These are phyloP conservation scores for Aspergillus bertholletiae DNA, from an alignment of 495 filamentous ascomycete genomes.

Conservation along the genomic window DNA sequence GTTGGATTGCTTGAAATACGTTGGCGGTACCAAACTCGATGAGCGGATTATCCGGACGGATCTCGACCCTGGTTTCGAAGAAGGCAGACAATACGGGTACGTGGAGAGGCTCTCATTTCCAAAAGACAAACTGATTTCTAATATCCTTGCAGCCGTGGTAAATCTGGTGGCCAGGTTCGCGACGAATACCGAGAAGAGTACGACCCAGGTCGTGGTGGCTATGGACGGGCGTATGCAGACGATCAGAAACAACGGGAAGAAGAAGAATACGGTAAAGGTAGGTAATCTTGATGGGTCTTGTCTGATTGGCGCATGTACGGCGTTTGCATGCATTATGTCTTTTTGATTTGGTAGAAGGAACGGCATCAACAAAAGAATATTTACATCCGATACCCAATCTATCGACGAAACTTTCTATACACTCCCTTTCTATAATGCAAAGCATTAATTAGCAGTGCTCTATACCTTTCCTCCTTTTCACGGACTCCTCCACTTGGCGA, in stretches of 20 bases:
- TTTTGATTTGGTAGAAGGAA: conserved; percentile 17
- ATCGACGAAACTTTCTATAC: conserved; percentile 1
- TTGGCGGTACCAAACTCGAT: conserved; percentile 97
- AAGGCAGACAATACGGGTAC: conserved; percentile 91
- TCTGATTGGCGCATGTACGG: conserved; percentile 28
- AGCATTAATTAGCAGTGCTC: conserved; percentile 14
- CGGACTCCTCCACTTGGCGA: conserved; percentile 55
- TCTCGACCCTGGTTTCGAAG: conserved; percentile 90
- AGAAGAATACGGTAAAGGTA: conserved; percentile 49
- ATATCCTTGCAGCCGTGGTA: conserved; percentile 57
- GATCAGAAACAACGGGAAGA: conserved; percentile 60
- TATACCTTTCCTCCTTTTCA: conserved; percentile 26
- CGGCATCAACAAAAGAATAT: conserved; percentile 13
- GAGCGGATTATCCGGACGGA: conserved; percentile 97
- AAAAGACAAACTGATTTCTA: conserved; percentile 24
- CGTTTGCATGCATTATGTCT: conserved; percentile 30
- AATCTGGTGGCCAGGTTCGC: conserved; percentile 93
- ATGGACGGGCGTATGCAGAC: conserved; percentile 63
- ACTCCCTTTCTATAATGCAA: conserved; percentile 3
- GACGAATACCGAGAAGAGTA: conserved; percentile 97
- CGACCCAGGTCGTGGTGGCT: conserved; percentile 90
- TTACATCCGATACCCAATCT: conserved; percentile 17
- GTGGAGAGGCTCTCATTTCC: conserved; percentile 9
- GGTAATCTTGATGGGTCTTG: conserved; percentile 25
- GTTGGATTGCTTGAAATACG: conserved; percentile 95